phyloP scores from a whole-genome alignment of 2,329 filamentous ascomycete species.

The Massarina eburnea region DNA sequence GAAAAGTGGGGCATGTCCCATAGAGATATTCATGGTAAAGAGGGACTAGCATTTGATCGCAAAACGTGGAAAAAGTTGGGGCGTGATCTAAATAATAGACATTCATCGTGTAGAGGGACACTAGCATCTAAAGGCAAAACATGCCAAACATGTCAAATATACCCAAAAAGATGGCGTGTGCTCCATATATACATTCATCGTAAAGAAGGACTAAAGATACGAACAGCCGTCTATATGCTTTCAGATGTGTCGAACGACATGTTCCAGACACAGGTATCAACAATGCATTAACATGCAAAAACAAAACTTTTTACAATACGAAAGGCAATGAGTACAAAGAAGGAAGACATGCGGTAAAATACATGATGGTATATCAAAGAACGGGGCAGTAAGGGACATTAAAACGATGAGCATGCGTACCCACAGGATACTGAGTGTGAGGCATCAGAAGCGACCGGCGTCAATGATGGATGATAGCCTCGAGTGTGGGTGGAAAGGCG shows the following conservation, averaged over 20 bases:
- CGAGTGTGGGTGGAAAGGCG: neutral
- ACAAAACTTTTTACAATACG: conserved; percentile 6
- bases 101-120: no score
- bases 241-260: conserved; percentile 3
- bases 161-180: no score
- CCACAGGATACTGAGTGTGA: neutral
- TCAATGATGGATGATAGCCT: conserved; percentile 3
- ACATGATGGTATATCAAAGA: conserved; percentile 3
- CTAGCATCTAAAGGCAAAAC: no score
- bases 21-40: no score
- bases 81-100: no score
- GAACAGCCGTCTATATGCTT: conserved; percentile 3
- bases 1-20: no score
- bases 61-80: no score
- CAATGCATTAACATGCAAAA: conserved; percentile 1
- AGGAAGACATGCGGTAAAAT: conserved; percentile 3
- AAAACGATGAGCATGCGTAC: neutral
- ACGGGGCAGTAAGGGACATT: neutral
- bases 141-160: no score
- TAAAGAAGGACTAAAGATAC: neutral
- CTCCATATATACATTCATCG: no score
- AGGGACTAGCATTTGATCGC: no score
- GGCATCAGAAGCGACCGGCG: neutral
- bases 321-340: neutral
- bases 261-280: conserved; percentile 12